Conservation (phyloP, 345 rosid species). For the Rhodomyrtus tomentosa region DNA sequence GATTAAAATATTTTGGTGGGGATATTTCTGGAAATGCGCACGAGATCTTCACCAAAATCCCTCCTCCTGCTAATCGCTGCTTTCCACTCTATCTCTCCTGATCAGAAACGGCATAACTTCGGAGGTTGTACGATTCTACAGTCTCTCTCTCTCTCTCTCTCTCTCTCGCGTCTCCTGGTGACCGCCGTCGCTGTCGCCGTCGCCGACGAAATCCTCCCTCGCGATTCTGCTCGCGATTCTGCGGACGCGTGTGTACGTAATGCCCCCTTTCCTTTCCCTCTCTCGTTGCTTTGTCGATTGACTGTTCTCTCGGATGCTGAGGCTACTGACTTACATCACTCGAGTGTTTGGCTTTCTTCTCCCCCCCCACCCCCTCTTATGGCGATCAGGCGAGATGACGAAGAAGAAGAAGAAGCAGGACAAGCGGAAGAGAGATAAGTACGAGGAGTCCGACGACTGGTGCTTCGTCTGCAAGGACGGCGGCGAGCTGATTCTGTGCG, state of each 20-base stretch:
- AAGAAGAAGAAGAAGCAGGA: slow-evolving; percentile 3
- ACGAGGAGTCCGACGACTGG: slow-evolving; percentile 27
- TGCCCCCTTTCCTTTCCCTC: neutral
- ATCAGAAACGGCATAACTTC: neutral
- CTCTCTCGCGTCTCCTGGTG: neutral
- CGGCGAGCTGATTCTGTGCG: slow-evolving; percentile 33
- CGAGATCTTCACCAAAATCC: neutral
- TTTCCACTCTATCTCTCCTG: neutral
- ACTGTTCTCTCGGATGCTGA: neutral
- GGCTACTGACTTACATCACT: neutral
- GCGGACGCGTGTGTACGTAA: neutral
- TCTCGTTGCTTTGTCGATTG: neutral
- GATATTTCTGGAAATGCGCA: neutral
- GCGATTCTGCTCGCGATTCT: neutral
- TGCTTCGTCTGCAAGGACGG: slow-evolving; percentile 55
- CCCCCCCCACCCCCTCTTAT: neutral
- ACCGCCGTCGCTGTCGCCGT: neutral
- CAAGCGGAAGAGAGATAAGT: slow-evolving; percentile 6
- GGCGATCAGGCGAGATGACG: neutral
- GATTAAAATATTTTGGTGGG: neutral
- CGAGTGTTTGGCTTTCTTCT: neutral
- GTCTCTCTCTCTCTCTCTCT: neutral
- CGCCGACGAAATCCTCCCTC: neutral
- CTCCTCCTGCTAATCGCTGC: neutral
- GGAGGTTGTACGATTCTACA: neutral